Evolutionary conservation across 1,284 basidiomycete genomes (phyloP).

Genomic region (Ceratobasidium sp.): DNA sequence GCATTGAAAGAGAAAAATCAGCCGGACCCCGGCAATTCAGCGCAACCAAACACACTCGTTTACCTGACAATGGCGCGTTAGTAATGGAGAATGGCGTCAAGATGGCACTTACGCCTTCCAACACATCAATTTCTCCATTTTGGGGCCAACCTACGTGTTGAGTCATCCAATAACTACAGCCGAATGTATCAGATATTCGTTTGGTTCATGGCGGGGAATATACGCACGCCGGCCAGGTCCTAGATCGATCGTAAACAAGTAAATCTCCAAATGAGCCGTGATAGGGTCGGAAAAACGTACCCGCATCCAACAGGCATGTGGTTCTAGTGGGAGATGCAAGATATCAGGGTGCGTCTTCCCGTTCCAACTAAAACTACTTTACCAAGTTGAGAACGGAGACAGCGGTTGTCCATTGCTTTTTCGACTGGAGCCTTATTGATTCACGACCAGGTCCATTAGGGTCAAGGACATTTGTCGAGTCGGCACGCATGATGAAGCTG

Average conservation of each 20-base stretch:
- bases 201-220: neutral
- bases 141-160: slow-evolving; percentile 58
- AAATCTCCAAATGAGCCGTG: neutral
- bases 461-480: slow-evolving; percentile 44
- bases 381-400: slow-evolving; percentile 39
- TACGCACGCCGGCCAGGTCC: slow-evolving; percentile 62
- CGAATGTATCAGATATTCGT: neutral
- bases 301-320: slow-evolving; percentile 51
- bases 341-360: slow-evolving; percentile 36
- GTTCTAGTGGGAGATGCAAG: slow-evolving; percentile 11
- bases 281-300: slow-evolving; percentile 25
- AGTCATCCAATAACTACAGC: slow-evolving; percentile 52
- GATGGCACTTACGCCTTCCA: slow-evolving; percentile 56
- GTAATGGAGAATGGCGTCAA: slow-evolving; percentile 29
- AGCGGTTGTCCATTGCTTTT: slow-evolving; percentile 40
- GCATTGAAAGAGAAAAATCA: neutral
- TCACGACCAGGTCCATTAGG: slow-evolving; percentile 44
- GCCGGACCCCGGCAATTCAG: neutral
- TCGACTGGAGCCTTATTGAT: slow-evolving; percentile 44
- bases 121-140: slow-evolving; percentile 57
- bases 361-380: neutral
- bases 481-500: slow-evolving; percentile 46
- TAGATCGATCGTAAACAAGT: slow-evolving; percentile 42
- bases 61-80: neutral
- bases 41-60: slow-evolving; percentile 13